Evolutionary conservation across 768 basidiomycete genomes (phyloP).

Genomic region (Cubamyces lactineus): DNA sequence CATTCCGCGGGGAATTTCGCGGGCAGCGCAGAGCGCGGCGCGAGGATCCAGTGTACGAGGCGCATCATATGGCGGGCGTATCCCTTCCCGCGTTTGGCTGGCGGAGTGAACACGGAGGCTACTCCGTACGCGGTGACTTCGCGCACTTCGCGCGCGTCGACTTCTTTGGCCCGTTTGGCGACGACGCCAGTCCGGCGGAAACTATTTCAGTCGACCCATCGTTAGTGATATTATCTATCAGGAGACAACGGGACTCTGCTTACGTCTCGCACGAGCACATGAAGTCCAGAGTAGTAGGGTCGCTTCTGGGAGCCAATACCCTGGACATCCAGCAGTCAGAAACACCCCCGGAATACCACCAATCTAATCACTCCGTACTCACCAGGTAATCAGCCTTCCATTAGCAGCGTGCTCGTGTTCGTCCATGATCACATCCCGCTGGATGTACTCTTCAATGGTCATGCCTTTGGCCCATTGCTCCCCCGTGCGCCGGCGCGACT

Average conservation of each 20-base stretch:
- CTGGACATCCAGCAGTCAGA: slow-evolving; percentile 35
- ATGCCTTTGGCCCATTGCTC: slow-evolving; percentile 49
- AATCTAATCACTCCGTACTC: background rate
- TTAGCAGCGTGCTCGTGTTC: slow-evolving; percentile 46
- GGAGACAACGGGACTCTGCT: slow-evolving; percentile 23
- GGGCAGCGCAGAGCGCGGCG: slow-evolving; percentile 36
- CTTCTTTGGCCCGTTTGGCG: slow-evolving; percentile 14
- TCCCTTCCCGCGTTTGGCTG: slow-evolving; percentile 52
- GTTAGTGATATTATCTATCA: background rate
- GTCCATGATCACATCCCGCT: slow-evolving; percentile 45
- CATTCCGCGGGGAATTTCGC: slow-evolving; percentile 43
- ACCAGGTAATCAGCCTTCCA: slow-evolving; percentile 57
- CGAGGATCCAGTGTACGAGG: slow-evolving; percentile 60
- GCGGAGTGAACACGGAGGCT: slow-evolving; percentile 60
- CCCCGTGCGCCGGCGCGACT: slow-evolving; percentile 44
- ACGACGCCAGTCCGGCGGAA: slow-evolving; percentile 41
- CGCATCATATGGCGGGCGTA: slow-evolving; percentile 69
- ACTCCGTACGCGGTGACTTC: slow-evolving; percentile 52
- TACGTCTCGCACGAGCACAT: slow-evolving; percentile 67
- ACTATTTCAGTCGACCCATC: slow-evolving; percentile 30
- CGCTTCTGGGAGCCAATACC: slow-evolving; percentile 58
- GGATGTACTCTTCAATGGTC: slow-evolving; percentile 49
- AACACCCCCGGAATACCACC: background rate
- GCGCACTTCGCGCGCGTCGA: slow-evolving; percentile 26
- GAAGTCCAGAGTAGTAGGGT: slow-evolving; percentile 56